These are phyloP conservation scores for Sugiyamaella floridensis DNA, from an alignment of 805 yeast species.

Conservation along the genomic window DNA sequence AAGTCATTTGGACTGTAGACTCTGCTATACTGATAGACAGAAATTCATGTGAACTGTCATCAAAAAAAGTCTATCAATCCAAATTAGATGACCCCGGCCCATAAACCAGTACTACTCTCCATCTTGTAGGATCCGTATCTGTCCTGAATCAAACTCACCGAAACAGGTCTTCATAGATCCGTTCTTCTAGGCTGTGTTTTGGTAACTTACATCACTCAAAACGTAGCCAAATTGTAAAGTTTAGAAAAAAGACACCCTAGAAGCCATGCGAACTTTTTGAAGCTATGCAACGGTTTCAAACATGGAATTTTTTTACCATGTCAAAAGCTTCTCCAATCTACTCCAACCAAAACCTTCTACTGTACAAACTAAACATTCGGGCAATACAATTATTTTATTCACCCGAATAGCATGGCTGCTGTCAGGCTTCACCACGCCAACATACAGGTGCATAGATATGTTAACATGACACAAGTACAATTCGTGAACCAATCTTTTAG, in stretches of 20 bases:
- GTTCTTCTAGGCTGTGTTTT: slow-evolving; percentile 7
- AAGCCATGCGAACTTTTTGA: not conserved
- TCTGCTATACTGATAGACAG: not conserved
- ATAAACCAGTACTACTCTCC: not conserved
- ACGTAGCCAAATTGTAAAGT: not conserved
- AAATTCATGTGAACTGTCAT: no score
- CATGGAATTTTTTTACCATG: no score
- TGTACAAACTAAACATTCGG: not conserved
- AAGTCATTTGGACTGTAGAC: no score
- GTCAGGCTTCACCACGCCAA: not conserved
- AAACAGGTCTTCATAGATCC: slow-evolving; percentile 21
- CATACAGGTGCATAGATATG: slow-evolving; percentile 1
- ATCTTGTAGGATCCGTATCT: slow-evolving; percentile 22
- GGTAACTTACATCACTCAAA: not conserved
- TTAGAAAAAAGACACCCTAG: not conserved
- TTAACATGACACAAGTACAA: slow-evolving; percentile 3
- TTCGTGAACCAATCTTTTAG: not conserved
- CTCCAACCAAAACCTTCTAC: not conserved
- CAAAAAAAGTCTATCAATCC: no score
- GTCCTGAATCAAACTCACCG: slow-evolving; percentile 16
- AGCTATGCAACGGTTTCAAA: no score
- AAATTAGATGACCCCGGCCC: no score
- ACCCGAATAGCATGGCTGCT: not conserved
- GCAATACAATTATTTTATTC: not conserved
- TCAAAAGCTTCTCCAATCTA: not conserved